Evolutionary conservation across 805 yeast genomes (phyloP), one percentile per base, ranked within the genome.

Genomic region (Kockiozyma suomiensis): DNA sequence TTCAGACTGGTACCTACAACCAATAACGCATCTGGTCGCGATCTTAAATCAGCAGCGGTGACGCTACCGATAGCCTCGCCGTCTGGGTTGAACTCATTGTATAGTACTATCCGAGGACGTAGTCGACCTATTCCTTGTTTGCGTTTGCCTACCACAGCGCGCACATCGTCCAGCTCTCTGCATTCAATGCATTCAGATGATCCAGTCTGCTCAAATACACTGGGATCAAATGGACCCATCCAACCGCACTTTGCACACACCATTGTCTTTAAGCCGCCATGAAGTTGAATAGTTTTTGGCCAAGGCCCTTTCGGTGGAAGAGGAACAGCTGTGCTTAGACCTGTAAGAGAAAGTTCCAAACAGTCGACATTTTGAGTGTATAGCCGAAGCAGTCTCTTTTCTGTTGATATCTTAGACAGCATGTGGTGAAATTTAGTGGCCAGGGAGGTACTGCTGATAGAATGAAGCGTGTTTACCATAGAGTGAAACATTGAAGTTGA

Each of bases 291-390:
- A 3, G 90, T 81, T 69, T 70, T 81, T 59, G 84, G 89, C 70
- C 70, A 79, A 38, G 76, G 84, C 7, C 70, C 78, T 72, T 60
- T 66, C 40, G 68, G 66, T 15, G 70, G 73, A 32, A 85, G 73
- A 1, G 88, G 88, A 0, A 78, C 77, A 26, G 75, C 72, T 0
- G 88, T 83, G 26, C 73, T 72, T 56, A 86, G 70, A 59, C 78
- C 65, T 1, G 80, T 72, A 37, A 87, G 80, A 66, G 82, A 80
- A 10, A 81, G 75, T 68, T 91, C 97, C 50, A 91, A 76, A 50
- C 90, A 83, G 73, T 91, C 97, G 59, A 91, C 89, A 70, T 91
- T 91, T 70, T 91, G 97, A 0, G 97, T 89, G 71, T 91, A 91
- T 58, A 91, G 78, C 66, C 97, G 77, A 59, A 84, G 75, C 37